These are phyloP conservation scores for Jackrogersella multiformis DNA, from an alignment of 495 filamentous ascomycete genomes.

Conservation along the genomic window DNA sequence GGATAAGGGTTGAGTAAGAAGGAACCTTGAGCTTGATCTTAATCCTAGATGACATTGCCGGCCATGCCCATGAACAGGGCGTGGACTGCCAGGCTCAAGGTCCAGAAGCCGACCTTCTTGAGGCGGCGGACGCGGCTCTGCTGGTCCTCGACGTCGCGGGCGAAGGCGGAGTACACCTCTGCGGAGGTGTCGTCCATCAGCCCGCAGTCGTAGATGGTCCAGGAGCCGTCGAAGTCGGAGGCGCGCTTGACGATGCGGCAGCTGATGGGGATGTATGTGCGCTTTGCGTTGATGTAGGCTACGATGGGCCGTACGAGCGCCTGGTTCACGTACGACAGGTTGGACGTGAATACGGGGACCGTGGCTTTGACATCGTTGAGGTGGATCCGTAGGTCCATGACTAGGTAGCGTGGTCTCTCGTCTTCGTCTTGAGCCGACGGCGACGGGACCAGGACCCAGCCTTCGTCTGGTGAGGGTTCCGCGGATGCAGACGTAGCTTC, in stretches of 20 bases:
- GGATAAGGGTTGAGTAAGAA: background rate
- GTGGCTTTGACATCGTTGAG: slow-evolving; percentile 91
- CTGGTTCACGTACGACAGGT: slow-evolving; percentile 95
- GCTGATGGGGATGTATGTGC: slow-evolving; percentile 92
- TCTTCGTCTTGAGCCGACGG: slow-evolving; percentile 36
- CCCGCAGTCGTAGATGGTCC: slow-evolving; percentile 93
- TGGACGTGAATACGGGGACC: slow-evolving; percentile 86
- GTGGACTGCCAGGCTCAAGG: slow-evolving; percentile 86
- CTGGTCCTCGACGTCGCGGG: slow-evolving; percentile 84
- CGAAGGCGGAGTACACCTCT: slow-evolving; percentile 94
- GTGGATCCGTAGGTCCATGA: slow-evolving; percentile 89
- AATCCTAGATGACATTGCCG: slow-evolving; percentile 69
- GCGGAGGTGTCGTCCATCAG: slow-evolving; percentile 95
- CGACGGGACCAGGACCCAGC: background rate
- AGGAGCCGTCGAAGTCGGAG: slow-evolving; percentile 92
- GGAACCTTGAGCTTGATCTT: too few species aligned
- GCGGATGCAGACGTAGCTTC: slow-evolving; percentile 14
- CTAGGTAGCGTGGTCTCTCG: slow-evolving; percentile 76
- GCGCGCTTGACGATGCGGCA: slow-evolving; percentile 91
- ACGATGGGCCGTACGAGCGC: slow-evolving; percentile 95
- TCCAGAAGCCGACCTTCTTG: slow-evolving; percentile 97
- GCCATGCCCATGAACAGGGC: slow-evolving; percentile 96
- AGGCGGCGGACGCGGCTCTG: slow-evolving; percentile 84
- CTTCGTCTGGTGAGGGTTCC: slow-evolving; percentile 16
- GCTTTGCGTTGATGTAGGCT: slow-evolving; percentile 96